phyloP scores from a whole-genome alignment of 805 yeast genomes.

The Diddensiella santjacobensis region DNA sequence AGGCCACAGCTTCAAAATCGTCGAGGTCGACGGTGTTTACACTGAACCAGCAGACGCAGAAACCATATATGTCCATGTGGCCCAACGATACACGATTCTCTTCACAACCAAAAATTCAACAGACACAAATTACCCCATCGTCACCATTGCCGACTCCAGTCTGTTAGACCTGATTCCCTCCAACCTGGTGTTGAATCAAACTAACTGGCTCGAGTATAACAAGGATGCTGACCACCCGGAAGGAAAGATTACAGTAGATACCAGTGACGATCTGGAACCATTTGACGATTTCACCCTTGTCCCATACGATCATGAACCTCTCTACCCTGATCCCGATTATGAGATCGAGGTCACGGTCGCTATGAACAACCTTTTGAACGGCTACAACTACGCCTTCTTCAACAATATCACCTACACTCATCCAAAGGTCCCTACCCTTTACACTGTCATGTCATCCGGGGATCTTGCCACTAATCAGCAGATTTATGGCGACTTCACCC shows the following conservation, averaged over 20 bases:
- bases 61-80: slow-evolving; percentile 75
- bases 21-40: slow-evolving; percentile 89
- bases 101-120: slow-evolving; percentile 65
- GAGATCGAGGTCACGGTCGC: slow-evolving; percentile 64
- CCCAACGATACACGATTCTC: slow-evolving; percentile 86
- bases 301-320: slow-evolving; percentile 56
- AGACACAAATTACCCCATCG: slow-evolving; percentile 69
- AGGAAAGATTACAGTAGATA: slow-evolving; percentile 31
- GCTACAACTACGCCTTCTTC: slow-evolving; percentile 95
- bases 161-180: slow-evolving; percentile 77
- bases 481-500: slow-evolving; percentile 81
- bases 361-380: slow-evolving; percentile 83
- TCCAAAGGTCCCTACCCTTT: slow-evolving; percentile 84
- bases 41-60: slow-evolving; percentile 71
- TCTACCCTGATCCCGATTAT: slow-evolving; percentile 61
- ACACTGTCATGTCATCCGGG: slow-evolving; percentile 70
- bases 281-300: slow-evolving; percentile 75
- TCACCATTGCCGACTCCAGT: slow-evolving; percentile 72
- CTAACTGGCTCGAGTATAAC: slow-evolving; percentile 67
- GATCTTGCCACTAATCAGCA: slow-evolving; percentile 46
- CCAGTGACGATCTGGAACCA: slow-evolving; percentile 45
- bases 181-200: slow-evolving; percentile 64
- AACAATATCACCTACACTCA: slow-evolving; percentile 73
- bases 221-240: slow-evolving; percentile 43
- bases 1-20: slow-evolving; percentile 79